A percentile compares a stretch with the other conserved stretches of the same genome.
Evolutionary conservation across 1,284 basidiomycete species (phyloP).

Genomic region (Phlebopus sp.): DNA sequence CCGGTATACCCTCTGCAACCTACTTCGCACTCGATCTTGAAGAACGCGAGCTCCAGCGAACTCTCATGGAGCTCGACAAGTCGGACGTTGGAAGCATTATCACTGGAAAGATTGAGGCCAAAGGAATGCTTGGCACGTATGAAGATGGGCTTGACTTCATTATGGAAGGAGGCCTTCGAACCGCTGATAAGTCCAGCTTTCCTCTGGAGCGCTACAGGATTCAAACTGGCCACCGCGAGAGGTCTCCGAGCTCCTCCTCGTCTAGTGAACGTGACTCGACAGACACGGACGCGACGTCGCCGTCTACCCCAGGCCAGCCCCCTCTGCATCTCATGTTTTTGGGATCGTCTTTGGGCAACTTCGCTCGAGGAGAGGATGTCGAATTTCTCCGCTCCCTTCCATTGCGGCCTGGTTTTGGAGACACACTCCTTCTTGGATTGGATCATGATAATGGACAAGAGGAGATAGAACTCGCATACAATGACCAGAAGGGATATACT

Average conservation of each 20-base stretch:
- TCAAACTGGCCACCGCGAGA: constrained; percentile 17
- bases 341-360: constrained; percentile 95
- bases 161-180: constrained; percentile 52
- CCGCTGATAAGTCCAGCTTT: neutral
- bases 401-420: constrained; percentile 67
- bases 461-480: constrained; percentile 78
- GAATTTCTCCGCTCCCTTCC: constrained; percentile 80
- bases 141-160: constrained; percentile 76
- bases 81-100: constrained; percentile 66
- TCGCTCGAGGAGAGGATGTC: constrained; percentile 70
- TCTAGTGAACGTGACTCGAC: constrained; percentile 15
- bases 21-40: constrained; percentile 96
- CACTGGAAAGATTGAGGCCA: constrained; percentile 67
- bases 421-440: constrained; percentile 78
- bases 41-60: constrained; percentile 80
- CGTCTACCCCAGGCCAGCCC: constrained; percentile 38
- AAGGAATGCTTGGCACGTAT: constrained; percentile 89
- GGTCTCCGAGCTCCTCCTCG: constrained; percentile 36
- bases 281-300: constrained; percentile 29
- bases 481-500: constrained; percentile 80
- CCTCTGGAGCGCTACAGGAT: constrained; percentile 5
- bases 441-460: constrained; percentile 76
- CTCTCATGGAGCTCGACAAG: constrained; percentile 66
- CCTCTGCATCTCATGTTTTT: constrained; percentile 87
- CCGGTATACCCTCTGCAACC: constrained; percentile 54